phyloP scores from a whole-genome alignment of 306 rosid species.

The Sechiopsis laciniata region DNA sequence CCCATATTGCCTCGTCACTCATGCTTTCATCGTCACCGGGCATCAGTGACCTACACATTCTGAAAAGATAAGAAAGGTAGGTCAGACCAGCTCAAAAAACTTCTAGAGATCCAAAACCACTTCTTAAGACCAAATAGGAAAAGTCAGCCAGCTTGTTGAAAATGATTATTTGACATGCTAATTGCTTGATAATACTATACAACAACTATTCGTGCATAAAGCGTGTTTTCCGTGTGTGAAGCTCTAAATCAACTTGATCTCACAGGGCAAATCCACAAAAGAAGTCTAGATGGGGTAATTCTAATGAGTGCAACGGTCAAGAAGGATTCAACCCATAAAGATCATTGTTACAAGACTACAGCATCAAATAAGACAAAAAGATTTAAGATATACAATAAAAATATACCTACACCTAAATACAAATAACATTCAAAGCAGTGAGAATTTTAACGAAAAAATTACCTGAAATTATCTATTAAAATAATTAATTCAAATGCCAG shows the following conservation, averaged over 20 bases:
- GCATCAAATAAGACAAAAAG: neutral
- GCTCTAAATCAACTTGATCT: neutral
- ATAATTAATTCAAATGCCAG: conserved; percentile 75
- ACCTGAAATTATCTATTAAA: conserved; percentile 95
- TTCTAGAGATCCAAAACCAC: neutral
- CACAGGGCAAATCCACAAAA: neutral
- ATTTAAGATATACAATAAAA: neutral
- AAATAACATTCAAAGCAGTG: neutral
- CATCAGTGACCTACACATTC: conserved; percentile 96
- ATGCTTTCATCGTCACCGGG: conserved; percentile 89
- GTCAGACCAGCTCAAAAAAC: neutral
- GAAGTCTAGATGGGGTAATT: neutral
- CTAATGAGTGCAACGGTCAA: neutral
- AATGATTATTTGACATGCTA: neutral
- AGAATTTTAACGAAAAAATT: conserved; percentile 18
- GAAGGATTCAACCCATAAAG: neutral
- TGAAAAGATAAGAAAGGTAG: conserved; percentile 32
- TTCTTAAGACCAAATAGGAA: conserved; percentile 7
- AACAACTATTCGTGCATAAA: neutral
- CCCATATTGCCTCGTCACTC: conserved; percentile 94
- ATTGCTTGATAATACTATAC: neutral
- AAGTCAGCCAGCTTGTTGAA: neutral
- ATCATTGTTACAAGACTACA: neutral
- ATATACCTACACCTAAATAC: neutral
- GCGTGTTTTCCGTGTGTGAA: neutral